Evolutionary conservation across 805 yeast species (phyloP), one percentile per base, ranked within the genome.

Genomic region (Debaryomyces hansenii): DNA sequence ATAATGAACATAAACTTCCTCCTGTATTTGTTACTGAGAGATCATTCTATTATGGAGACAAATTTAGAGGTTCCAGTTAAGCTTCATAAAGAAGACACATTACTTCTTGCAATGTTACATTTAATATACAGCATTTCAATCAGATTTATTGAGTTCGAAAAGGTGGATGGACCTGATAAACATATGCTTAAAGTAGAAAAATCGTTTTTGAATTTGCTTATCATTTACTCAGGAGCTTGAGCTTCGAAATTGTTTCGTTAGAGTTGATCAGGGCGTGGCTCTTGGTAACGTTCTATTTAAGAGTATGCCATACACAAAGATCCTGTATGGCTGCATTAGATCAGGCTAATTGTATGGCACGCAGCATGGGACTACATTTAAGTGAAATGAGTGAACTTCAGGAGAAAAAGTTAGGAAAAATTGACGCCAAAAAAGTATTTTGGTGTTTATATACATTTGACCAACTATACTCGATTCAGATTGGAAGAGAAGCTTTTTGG

Each of bases 401-500:
- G 7, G 24, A 21, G 24, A 21, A 21, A 21, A 7, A 21, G 24
- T 21, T 7, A 5, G 14, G 39, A 10, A 36, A 36, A 20, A 16
- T 36, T 12, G 39, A 20, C 5, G 24, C n/a, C n/a, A 20, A 10
- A 20, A 18, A 18, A 5, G 11, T 36, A 20, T 36, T 36, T 36
- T 36, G 39, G 39, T 20, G 39, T 20, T n/a, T 36, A 7, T 36
- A 20, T 36, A 36, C 24, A n/a, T 36, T 36, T 10, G 39, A 36
- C 5, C 39, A 36, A 36, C 11, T 36, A 36, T 36, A 11, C 24
- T 36, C 39, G 8, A 36, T 36, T 15, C 27, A 36, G 6, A 20
- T 36, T 20, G 39, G 39, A 4, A 20, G 20, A 20, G 12, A 21
- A 36, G 24, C 28, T 20, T 36, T 36, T 12, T 36, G 39, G 39